Evolutionary conservation across 768 basidiomycete species (phyloP), one percentile per base, ranked within the genome.

Genomic region (Tylopilus balloui): DNA sequence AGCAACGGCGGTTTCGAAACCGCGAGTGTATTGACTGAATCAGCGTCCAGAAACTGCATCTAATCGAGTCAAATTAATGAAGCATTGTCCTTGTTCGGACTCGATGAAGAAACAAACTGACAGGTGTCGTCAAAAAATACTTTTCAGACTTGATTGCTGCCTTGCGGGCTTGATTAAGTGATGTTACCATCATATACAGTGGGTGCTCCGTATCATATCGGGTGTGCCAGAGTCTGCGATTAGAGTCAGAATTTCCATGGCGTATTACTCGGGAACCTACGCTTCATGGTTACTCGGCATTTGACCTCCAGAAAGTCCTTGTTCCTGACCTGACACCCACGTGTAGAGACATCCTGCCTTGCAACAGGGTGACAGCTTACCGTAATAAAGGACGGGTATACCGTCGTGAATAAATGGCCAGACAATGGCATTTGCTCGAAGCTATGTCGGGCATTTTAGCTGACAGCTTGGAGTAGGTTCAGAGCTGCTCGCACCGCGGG

Each of bases 1-100:
- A 83, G 71, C 52, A 84, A 62, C 1, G 83, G 81, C 0, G 74
- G 71, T 55, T 84, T 84, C 32, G 71, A 79, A 29, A 82, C 60
- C 2, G 70, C 76, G 25, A 84, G 61, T 0, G 72, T 65, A 43
- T 72, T 67, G 4, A 67, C 51, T 27, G 72, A 62, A 27, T 70
- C 52, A 20, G 74, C 70, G 4, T 64, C 50, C 42, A 78, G 61
- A 59, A 81, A 78, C 42, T 69, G 66, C 57, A 76, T 70, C 78
- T 82, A 49, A 40, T 38, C 29, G 15, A n/a, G 19, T n/a, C 38
- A 35, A 9, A 37, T 45, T 7, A 31, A 11, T 24, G 4, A 29
- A 8, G 17, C 25, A 31, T 29, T 24, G 20, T 17, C 12, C 28
- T n/a, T 6, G 13, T 10, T 37, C 4, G 23, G 37, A 29, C 20